phyloP scores from a whole-genome alignment of 371 early-diverging fungal species.

The Rhizopus microsporus region DNA sequence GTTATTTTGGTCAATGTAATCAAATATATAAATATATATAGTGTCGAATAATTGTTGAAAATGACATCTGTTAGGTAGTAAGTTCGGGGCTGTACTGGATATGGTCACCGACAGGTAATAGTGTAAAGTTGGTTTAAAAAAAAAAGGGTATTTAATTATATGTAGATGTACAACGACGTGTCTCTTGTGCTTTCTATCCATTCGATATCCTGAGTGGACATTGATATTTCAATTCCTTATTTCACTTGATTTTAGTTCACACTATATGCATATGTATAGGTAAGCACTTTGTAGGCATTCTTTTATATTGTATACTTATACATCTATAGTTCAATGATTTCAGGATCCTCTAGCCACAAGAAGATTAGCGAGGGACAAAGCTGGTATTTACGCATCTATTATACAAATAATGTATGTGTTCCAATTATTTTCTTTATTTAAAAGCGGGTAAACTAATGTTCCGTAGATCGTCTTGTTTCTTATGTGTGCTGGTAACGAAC shows the following conservation, averaged over 20 bases:
- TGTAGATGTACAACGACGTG: constrained; percentile 86
- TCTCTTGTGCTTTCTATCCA: constrained; percentile 82
- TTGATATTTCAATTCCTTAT: constrained; percentile 87
- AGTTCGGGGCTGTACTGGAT: constrained; percentile 95
- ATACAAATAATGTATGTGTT: constrained; percentile 75
- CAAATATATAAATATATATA: neutral
- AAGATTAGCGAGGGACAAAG: constrained; percentile 69
- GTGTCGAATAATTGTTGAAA: neutral
- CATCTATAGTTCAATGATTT: constrained; percentile 70
- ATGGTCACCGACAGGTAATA: constrained; percentile 95
- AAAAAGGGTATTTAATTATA: neutral
- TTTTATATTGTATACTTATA: neutral
- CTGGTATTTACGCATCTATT: constrained; percentile 84
- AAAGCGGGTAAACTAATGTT: neutral
- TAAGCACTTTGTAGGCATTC: constrained; percentile 23
- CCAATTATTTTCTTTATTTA: neutral
- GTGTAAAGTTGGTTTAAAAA: constrained; percentile 1
- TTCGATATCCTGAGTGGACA: constrained; percentile 68
- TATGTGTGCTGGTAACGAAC: constrained; percentile 90
- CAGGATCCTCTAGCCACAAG: constrained; percentile 92
- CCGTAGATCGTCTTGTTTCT: constrained; percentile 78
- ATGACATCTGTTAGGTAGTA: constrained; percentile 62
- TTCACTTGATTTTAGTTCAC: constrained; percentile 90
- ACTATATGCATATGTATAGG: constrained; percentile 98
- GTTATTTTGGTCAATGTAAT: constrained; percentile 88